Conservation (phyloP, 164 flowering plant genomes). For the Kingdonia uniflora region DNA sequence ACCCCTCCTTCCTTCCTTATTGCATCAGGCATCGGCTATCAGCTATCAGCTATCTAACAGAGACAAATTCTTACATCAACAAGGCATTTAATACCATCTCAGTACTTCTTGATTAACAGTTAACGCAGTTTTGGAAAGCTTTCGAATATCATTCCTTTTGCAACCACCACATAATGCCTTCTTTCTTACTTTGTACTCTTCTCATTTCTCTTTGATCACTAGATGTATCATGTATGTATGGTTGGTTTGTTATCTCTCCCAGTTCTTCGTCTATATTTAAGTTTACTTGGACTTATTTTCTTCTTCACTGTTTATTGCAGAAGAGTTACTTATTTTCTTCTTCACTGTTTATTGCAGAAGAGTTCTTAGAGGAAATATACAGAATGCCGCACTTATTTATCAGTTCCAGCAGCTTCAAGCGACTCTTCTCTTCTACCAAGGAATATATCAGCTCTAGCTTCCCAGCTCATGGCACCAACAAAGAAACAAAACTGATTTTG, state of each 20-base stretch:
- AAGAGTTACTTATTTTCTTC: background rate
- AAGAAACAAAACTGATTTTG: slow-evolving; percentile 6
- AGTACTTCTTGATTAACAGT: background rate
- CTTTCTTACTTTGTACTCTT: too few relatives aligned
- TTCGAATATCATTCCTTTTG: too few relatives aligned
- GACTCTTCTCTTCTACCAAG: slow-evolving; percentile 44
- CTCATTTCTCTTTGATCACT: too few relatives aligned
- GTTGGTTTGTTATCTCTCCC: background rate
- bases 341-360: background rate
- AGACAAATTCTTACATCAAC: slow-evolving; percentile 2
- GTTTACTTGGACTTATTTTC: too few relatives aligned
- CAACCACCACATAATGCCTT: too few relatives aligned
- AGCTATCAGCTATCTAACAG: background rate
- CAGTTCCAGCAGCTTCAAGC: slow-evolving; percentile 47
- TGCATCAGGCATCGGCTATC: too few relatives aligned
- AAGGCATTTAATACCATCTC: slow-evolving; percentile 1
- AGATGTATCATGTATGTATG: too few relatives aligned
- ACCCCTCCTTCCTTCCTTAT: background rate
- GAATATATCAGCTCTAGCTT: slow-evolving; percentile 2
- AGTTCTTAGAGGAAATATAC: background rate
- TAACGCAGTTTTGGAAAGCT: too few relatives aligned
- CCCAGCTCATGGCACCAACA: background rate
- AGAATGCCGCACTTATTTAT: slow-evolving; percentile 17
- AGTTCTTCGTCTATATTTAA: background rate
- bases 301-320: background rate